Evolutionary conservation across 2,329 filamentous ascomycete species (phyloP).

Genomic region (Diaporthe destruens): DNA sequence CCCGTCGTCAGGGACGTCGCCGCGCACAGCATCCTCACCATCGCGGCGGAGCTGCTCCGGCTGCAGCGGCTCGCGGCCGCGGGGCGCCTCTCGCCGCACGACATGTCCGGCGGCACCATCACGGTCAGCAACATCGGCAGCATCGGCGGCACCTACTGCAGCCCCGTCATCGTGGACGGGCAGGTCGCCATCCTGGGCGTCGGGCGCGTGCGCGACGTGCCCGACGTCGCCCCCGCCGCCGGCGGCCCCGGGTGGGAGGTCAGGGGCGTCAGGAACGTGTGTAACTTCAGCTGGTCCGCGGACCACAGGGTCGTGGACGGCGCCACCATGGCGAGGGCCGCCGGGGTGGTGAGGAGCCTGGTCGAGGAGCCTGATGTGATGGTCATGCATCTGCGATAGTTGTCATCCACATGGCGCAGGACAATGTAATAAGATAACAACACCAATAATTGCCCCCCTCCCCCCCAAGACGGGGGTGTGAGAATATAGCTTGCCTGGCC

Average conservation of each 20-base stretch:
- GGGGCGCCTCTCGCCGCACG: conserved; percentile 80
- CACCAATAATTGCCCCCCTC: neutral
- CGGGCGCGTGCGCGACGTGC: conserved; percentile 82
- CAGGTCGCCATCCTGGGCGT: conserved; percentile 95
- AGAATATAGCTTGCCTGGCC: neutral
- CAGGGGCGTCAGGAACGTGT: conserved; percentile 69
- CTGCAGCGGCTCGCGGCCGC: conserved; percentile 79
- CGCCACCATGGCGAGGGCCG: conserved; percentile 92
- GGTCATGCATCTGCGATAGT: conserved; percentile 84
- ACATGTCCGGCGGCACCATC: conserved; percentile 89
- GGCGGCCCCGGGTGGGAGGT: conserved; percentile 52
- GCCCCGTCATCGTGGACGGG: conserved; percentile 88
- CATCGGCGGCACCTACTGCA: conserved; percentile 92
- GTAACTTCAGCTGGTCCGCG: conserved; percentile 96
- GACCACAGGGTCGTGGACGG: conserved; percentile 96
- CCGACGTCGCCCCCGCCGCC: conserved; percentile 76
- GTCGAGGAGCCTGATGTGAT: conserved; percentile 90
- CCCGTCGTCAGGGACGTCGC: conserved; percentile 91
- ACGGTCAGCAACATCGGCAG: conserved; percentile 97
- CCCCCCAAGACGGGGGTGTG: neutral
- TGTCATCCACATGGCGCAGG: neutral
- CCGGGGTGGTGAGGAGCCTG: conserved; percentile 80
- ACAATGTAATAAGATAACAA: neutral
- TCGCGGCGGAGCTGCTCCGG: conserved; percentile 80
- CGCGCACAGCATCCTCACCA: conserved; percentile 78